Evolutionary conservation across 2,329 filamentous ascomycete genomes (phyloP).

Genomic region (Monilinia laxa): DNA sequence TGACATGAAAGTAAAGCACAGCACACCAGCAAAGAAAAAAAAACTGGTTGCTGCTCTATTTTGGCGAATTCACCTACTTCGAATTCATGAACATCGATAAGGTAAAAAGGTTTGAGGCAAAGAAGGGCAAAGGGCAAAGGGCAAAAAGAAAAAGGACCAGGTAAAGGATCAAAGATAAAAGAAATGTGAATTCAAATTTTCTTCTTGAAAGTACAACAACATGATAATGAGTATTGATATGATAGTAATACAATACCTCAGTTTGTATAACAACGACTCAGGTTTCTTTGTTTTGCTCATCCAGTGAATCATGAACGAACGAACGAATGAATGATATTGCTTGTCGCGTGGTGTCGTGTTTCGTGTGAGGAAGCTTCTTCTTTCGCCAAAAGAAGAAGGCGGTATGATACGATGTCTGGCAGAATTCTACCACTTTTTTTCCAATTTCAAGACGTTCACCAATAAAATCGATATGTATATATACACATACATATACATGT

Average conservation of each 20-base stretch:
- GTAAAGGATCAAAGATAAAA: too few relatives aligned
- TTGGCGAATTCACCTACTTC: constrained; percentile 3
- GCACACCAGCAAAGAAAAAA: neutral
- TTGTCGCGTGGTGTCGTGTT: constrained; percentile 15
- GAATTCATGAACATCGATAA: neutral
- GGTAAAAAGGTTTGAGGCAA: too few relatives aligned
- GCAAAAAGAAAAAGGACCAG: too few relatives aligned
- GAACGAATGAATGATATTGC: neutral
- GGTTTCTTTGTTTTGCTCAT: too few relatives aligned
- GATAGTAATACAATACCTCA: too few relatives aligned
- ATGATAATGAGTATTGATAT: too few relatives aligned
- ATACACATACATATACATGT: neutral
- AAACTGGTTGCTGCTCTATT: neutral
- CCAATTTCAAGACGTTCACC: neutral
- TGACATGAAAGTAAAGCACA: constrained; percentile 6
- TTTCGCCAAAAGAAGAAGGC: neutral
- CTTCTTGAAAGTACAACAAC: too few relatives aligned
- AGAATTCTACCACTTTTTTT: constrained; percentile 16
- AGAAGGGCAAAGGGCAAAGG: too few relatives aligned
- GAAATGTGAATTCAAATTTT: too few relatives aligned
- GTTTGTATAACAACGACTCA: too few relatives aligned
- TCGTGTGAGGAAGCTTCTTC: constrained; percentile 6
- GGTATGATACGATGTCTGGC: neutral
- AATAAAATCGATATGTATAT: neutral
- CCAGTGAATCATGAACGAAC: too few relatives aligned